A percentile compares a stretch with the other conserved stretches of the same genome.
Evolutionary conservation across 148 eudicot species (phyloP).

Genomic region (Fagopyrum tataricum): DNA sequence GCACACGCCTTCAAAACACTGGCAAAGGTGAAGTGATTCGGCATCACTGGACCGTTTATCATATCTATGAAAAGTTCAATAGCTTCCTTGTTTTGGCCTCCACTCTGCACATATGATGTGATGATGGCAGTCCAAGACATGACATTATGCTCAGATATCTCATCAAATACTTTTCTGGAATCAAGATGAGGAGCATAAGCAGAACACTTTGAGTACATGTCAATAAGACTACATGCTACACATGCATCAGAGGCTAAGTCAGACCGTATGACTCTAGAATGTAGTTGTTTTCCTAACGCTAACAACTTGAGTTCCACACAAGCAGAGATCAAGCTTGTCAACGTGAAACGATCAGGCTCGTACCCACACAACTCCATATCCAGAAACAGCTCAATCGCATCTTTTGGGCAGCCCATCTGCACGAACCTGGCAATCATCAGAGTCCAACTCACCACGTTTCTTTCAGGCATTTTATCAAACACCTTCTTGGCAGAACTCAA

Average conservation of each 20-base stretch:
- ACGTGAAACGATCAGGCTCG: conserved; percentile 45
- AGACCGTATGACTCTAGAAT: conserved; percentile 36
- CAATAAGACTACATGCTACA: conserved; percentile 59
- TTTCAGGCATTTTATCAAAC: conserved; percentile 62
- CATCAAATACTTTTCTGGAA: conserved; percentile 45
- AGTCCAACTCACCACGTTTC: conserved; percentile 49
- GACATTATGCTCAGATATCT: conserved; percentile 42
- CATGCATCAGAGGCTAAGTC: conserved; percentile 38
- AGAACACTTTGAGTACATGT: conserved; percentile 55
- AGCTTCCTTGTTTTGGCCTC: conserved; percentile 39
- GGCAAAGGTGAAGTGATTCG: conserved; percentile 55
- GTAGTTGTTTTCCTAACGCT: conserved; percentile 40
- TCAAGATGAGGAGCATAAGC: conserved; percentile 30
- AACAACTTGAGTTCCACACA: conserved; percentile 38
- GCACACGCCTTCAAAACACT: conserved; percentile 55
- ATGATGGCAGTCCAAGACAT: conserved; percentile 65
- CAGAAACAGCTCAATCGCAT: conserved; percentile 40
- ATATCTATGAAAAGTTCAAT: conserved; percentile 37
- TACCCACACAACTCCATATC: conserved; percentile 39
- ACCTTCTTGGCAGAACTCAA: conserved; percentile 43
- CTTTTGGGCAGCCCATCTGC: conserved; percentile 33
- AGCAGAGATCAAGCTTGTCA: conserved; percentile 42
- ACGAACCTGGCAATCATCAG: conserved; percentile 50
- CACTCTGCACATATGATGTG: conserved; percentile 42
- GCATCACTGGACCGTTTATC: conserved; percentile 40